Evolutionary conservation across 441 rosid species (phyloP).

Genomic region (Populus hybrid): DNA sequence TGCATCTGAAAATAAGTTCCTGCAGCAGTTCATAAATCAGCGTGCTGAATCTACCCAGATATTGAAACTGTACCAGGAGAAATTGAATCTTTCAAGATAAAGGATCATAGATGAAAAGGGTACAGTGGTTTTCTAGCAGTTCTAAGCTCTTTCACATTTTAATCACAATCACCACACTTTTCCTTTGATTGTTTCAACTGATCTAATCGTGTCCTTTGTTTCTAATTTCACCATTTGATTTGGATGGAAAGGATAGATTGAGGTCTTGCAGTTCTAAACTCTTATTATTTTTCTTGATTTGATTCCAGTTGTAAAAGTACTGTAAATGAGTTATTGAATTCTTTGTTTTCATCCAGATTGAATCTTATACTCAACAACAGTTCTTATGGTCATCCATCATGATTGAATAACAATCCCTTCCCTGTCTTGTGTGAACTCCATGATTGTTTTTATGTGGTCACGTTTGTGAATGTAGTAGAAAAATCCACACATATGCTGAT

Average conservation of each 20-base stretch:
- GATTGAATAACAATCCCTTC: not conserved
- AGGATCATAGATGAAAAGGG: not conserved
- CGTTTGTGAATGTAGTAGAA: not conserved
- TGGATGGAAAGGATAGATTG: not conserved
- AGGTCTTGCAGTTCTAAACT: not conserved
- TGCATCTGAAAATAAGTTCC: slow-evolving; percentile 4
- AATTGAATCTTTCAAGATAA: not conserved
- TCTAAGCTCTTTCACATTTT: not conserved
- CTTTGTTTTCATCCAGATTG: not conserved
- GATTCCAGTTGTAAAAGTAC: not conserved
- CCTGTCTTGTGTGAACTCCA: not conserved
- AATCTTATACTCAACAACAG: not conserved
- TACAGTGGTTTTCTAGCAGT: not conserved
- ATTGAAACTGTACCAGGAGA: slow-evolving; percentile 13
- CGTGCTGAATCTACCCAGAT: slow-evolving; percentile 19
- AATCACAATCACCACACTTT: not conserved
- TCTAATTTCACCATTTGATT: not conserved
- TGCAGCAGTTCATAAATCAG: slow-evolving; percentile 15
- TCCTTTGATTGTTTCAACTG: not conserved
- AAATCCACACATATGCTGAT: not conserved
- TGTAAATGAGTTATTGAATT: not conserved
- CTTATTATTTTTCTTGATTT: not conserved
- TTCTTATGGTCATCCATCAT: not conserved
- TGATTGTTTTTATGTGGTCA: not conserved
- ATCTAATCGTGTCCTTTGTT: not conserved